phyloP scores from a whole-genome alignment of 2,329 filamentous ascomycete genomes.

The Orbilia brochopaga region DNA sequence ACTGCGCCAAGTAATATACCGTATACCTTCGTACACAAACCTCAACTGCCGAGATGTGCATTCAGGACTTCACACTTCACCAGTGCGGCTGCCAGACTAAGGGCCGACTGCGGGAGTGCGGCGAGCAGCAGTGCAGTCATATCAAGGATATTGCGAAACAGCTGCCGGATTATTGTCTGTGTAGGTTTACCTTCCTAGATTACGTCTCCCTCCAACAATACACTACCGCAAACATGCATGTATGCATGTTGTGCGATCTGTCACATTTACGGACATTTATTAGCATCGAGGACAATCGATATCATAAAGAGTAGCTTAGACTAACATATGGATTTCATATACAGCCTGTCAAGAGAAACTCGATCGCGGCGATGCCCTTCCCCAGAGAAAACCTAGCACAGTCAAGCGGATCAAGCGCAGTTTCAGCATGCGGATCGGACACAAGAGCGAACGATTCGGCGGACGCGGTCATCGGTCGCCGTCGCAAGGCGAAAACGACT shows the following conservation, averaged over 20 bases:
- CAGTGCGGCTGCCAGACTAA: slow-evolving; percentile 43
- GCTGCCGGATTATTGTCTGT: slow-evolving; percentile 14
- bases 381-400: slow-evolving; percentile 23
- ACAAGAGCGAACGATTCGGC: neutral
- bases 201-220: too few relatives aligned
- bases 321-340: neutral
- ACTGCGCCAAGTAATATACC: neutral
- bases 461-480: too few relatives aligned
- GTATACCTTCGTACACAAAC: slow-evolving; percentile 6
- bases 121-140: slow-evolving; percentile 33
- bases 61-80: slow-evolving; percentile 39
- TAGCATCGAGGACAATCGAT: too few relatives aligned
- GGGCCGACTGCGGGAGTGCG: slow-evolving; percentile 37
- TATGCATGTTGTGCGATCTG: too few relatives aligned
- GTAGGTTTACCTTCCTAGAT: slow-evolving; percentile 11
- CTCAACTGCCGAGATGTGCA: slow-evolving; percentile 29
- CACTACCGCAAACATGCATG: too few relatives aligned
- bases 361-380: slow-evolving; percentile 18
- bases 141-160: slow-evolving; percentile 35
- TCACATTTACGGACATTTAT: too few relatives aligned
- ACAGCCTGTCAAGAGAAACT: slow-evolving; percentile 40
- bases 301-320: too few relatives aligned
- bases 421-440: slow-evolving; percentile 17
- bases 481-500: slow-evolving; percentile 4
- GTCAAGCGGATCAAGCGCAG: slow-evolving; percentile 35